phyloP scores from a whole-genome alignment of 1,284 basidiomycete genomes.

The Boletus smithii region DNA sequence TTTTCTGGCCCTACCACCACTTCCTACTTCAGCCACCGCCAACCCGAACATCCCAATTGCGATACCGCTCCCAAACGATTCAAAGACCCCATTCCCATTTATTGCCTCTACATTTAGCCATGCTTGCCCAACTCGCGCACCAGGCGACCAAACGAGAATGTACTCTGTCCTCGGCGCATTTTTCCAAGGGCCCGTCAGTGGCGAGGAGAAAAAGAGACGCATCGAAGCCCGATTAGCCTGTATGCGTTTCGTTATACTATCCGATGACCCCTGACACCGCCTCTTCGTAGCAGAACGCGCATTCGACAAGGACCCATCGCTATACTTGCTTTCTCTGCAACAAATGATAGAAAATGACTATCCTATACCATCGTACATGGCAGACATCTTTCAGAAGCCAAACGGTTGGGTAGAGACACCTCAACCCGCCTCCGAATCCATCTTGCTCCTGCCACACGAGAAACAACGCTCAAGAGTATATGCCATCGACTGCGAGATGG shows the following conservation, averaged over 20 bases:
- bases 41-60: conserved; percentile 67
- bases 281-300: conserved; percentile 50
- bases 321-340: conserved; percentile 72
- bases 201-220: conserved; percentile 73
- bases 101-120: conserved; percentile 84
- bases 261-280: conserved; percentile 6
- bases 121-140: conserved; percentile 85
- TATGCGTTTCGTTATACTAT: conserved; percentile 29
- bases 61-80: conserved; percentile 50
- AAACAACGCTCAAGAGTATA: conserved; percentile 47
- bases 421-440: conserved; percentile 37
- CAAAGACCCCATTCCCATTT: conserved; percentile 57
- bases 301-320: conserved; percentile 58
- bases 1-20: conserved; percentile 66
- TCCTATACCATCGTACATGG: conserved; percentile 76
- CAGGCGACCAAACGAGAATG: conserved; percentile 80
- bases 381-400: conserved; percentile 61
- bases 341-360: conserved; percentile 93
- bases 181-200: conserved; percentile 75
- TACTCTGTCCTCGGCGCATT: conserved; percentile 82
- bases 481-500: conserved; percentile 93
- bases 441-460: conserved; percentile 26
- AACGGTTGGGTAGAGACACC: conserved; percentile 77
- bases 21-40: conserved; percentile 56
- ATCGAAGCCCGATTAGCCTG: conserved; percentile 51